phyloP scores from a whole-genome alignment of 495 filamentous ascomycete species.

The Hyaloscypha finlandica region DNA sequence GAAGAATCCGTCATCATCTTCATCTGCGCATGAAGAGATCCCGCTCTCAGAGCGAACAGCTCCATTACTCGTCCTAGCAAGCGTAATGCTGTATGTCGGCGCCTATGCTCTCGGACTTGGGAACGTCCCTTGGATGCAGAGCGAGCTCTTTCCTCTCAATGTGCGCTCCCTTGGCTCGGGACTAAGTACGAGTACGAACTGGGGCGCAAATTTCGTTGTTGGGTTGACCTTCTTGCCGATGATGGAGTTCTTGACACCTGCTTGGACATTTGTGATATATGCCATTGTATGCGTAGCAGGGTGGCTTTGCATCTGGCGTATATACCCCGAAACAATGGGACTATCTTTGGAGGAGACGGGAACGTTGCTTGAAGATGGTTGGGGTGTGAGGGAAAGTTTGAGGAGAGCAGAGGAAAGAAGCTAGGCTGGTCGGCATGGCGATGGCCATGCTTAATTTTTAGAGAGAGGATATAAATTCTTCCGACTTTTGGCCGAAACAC shows the following conservation, averaged over 20 bases:
- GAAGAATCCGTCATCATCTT: constrained; percentile 30
- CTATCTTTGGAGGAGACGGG: constrained; percentile 82
- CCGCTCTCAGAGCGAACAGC: constrained; percentile 35
- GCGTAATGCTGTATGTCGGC: constrained; percentile 80
- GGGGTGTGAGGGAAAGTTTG: constrained; percentile 59
- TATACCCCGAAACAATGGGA: constrained; percentile 86
- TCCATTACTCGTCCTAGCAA: constrained; percentile 56
- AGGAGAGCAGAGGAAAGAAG: constrained; percentile 11
- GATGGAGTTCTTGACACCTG: constrained; percentile 75
- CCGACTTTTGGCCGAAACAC: background rate
- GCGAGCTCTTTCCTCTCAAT: constrained; percentile 82
- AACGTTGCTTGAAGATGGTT: constrained; percentile 69
- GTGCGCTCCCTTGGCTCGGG: constrained; percentile 81
- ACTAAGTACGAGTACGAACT: constrained; percentile 85
- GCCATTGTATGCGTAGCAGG: constrained; percentile 66
- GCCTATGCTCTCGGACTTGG: constrained; percentile 87
- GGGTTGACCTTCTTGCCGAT: constrained; percentile 84
- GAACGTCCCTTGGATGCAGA: constrained; percentile 92
- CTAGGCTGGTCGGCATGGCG: background rate
- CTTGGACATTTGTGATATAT: constrained; percentile 80
- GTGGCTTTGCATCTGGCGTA: constrained; percentile 64
- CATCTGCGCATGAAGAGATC: constrained; percentile 43
- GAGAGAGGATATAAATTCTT: background rate
- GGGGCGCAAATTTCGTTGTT: constrained; percentile 85
- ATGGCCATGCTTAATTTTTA: background rate